Evolutionary conservation across 192 early-diverging fungal species (phyloP), one percentile per base, ranked within the genome.

Genomic region (Backusella macrospora): DNA sequence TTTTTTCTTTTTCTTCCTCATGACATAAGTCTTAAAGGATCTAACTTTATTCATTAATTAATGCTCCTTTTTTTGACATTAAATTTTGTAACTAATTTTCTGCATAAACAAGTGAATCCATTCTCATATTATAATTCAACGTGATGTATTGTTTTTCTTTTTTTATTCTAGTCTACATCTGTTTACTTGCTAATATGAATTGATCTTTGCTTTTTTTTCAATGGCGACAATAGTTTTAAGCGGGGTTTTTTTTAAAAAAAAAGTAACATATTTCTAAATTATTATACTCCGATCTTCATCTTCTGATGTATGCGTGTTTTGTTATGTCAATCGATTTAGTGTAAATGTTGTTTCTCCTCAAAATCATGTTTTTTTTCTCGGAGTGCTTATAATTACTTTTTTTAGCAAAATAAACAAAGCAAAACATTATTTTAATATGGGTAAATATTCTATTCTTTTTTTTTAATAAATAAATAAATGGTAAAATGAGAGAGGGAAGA

Each of bases 391-490:
- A 26, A 23, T 59, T 59, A 12, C 52, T 59, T 59, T 59, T 21
- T 59, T 59, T 26, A 59, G 18, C 6, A 59, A 59, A 59, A 59
- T 4, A 59, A 59, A 14, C 52, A 59, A 59, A 59, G 0, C 13
- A 49, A 49, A 6, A 59, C 26, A 34, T 59, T 12, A 59, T 59
- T 59, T 26, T 0, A 23, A 59, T 59, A 59, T 59, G 21, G 48
- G 52, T 8, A 59, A 59, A 59, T 0, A 26, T 59, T 59, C 52
- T 59, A 59, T 59, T n/a, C n/a, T n/a, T n/a, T n/a, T n/a, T n/a
- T 3, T 34, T 34, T 34, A n/a, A 59, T 49, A 49, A 59, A 59
- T 59, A 26, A 59, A 59, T 59, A 59, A 59, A 59, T 59, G 9
- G n/a, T 10, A 59, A 26, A 59, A 23, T 23, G 26, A 26, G 12